Evolutionary conservation across 108 stramenopile species (phyloP).

Genomic region (Fistulifera solaris): DNA sequence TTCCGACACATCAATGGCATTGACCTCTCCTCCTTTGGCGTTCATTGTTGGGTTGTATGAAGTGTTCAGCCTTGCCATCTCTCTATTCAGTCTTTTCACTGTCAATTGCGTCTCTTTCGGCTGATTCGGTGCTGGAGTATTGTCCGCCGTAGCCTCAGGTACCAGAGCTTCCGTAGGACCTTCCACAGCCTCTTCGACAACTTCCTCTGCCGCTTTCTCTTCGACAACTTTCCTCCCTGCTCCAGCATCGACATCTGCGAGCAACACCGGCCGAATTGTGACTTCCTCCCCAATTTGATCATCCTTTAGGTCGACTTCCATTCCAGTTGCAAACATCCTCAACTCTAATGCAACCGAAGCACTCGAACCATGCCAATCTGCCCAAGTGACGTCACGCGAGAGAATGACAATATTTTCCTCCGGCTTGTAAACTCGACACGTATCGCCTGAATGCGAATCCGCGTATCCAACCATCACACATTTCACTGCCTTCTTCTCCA

Average conservation of each 20-base stretch:
- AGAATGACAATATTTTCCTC: background rate
- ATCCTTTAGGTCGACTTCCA: background rate
- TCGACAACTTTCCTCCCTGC: constrained; percentile 3
- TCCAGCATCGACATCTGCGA: background rate
- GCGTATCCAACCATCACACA: background rate
- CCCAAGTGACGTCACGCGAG: background rate
- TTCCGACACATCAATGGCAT: no score
- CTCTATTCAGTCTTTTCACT: background rate
- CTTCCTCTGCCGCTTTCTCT: background rate
- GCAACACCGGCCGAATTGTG: no score
- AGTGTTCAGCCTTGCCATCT: constrained; percentile 6
- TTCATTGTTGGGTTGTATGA: constrained; percentile 1
- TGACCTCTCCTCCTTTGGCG: no score
- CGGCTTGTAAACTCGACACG: background rate
- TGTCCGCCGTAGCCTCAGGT: background rate
- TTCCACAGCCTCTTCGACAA: constrained; percentile 3
- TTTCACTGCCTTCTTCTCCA: background rate
- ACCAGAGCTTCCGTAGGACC: no score
- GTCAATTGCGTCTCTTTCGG: no score
- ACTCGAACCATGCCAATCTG: no score
- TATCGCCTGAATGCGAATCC: background rate
- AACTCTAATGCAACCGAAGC: background rate
- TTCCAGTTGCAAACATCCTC: background rate
- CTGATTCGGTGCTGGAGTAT: background rate
- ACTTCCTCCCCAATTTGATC: background rate